Evolutionary conservation across 306 rosid species (phyloP).

Genomic region (Malus asiatica): DNA sequence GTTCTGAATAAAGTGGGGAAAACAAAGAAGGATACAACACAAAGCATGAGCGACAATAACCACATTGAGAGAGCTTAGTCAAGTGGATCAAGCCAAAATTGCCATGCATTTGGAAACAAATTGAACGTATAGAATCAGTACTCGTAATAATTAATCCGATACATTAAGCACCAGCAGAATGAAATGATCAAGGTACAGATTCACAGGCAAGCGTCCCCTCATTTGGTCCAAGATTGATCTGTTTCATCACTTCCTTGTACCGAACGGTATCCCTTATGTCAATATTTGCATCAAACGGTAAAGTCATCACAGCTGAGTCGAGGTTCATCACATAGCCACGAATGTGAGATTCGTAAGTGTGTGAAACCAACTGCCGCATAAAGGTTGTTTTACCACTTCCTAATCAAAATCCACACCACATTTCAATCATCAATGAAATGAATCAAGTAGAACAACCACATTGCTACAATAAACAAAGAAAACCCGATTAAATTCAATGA

Average conservation of each 20-base stretch:
- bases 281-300: slow-evolving; percentile 71
- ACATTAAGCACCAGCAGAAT: background rate
- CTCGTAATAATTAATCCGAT: too few species aligned
- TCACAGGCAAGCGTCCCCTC: slow-evolving; percentile 49
- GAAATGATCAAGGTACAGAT: background rate
- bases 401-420: slow-evolving; percentile 23
- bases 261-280: slow-evolving; percentile 91
- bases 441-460: background rate
- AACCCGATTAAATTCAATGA: background rate
- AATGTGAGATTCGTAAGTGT: slow-evolving; percentile 45
- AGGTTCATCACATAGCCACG: slow-evolving; percentile 84
- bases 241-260: slow-evolving; percentile 94
- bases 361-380: slow-evolving; percentile 67
- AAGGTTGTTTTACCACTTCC: slow-evolving; percentile 94
- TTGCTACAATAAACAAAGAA: background rate
- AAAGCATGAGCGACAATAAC: too few species aligned
- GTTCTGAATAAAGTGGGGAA: background rate
- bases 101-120: too few species aligned
- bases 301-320: slow-evolving; percentile 85
- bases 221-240: slow-evolving; percentile 93
- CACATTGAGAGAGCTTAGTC: too few species aligned
- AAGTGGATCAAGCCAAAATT: too few species aligned
- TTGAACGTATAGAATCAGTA: too few species aligned
- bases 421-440: background rate
- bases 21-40: background rate